Conservation (phyloP, 441 rosid species). For the Melastoma candidum region DNA sequence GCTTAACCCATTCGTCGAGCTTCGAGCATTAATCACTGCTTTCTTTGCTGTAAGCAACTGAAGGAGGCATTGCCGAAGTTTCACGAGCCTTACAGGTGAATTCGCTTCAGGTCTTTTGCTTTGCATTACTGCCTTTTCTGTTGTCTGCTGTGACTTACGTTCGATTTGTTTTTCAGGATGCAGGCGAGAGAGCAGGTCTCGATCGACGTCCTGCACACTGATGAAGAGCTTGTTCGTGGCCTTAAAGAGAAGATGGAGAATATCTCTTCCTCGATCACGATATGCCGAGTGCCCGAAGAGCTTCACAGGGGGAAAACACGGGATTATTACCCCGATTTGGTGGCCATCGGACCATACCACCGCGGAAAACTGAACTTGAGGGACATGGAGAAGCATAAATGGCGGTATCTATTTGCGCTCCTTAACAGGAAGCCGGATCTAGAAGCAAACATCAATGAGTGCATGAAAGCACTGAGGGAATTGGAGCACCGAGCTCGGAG, state of each 20-base stretch:
- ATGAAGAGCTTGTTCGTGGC: slow-evolving; percentile 21
- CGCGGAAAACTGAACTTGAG: not conserved
- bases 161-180: not conserved
- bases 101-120: no score
- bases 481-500: slow-evolving; percentile 30
- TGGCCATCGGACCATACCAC: slow-evolving; percentile 48
- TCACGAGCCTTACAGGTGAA: no score
- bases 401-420: slow-evolving; percentile 38
- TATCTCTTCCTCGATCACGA: slow-evolving; percentile 20
- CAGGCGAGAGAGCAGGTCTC: slow-evolving; percentile 19
- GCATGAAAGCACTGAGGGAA: slow-evolving; percentile 25
- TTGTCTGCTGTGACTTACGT: no score
- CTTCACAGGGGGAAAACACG: slow-evolving; percentile 2
- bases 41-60: no score
- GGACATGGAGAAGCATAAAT: slow-evolving; percentile 31
- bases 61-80: no score
- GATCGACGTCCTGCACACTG: slow-evolving; percentile 17
- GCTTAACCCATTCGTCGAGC: no score
- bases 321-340: slow-evolving; percentile 22
- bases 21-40: no score
- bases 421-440: slow-evolving; percentile 28
- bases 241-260: slow-evolving; percentile 32
- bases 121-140: no score
- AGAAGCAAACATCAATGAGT: slow-evolving; percentile 26
- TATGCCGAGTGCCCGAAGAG: slow-evolving; percentile 20